Evolutionary conservation across 1,284 basidiomycete species (phyloP).

Genomic region (Ustilago hordei): DNA sequence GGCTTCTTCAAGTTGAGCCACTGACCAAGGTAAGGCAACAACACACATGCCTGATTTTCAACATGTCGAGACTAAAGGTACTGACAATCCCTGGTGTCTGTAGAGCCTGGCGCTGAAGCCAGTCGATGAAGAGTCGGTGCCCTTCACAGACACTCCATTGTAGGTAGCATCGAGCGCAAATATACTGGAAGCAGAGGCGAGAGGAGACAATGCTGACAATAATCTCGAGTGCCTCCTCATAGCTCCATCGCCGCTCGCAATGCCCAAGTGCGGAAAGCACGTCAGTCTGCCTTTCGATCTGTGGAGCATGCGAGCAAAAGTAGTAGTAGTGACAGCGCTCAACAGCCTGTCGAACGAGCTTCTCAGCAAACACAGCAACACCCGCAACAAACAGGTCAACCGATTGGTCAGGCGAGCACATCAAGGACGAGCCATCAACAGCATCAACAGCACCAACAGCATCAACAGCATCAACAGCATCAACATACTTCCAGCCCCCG

Average conservation of each 20-base stretch:
- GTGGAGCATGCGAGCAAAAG: neutral
- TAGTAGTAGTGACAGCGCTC: no score
- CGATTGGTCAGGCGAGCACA: neutral
- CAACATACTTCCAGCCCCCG: no score
- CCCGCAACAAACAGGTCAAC: neutral
- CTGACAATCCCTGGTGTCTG: constrained; percentile 1
- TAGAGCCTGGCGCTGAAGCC: constrained; percentile 2
- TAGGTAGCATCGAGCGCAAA: constrained; percentile 10
- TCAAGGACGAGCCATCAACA: neutral
- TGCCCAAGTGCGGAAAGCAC: constrained; percentile 30
- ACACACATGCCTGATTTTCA: neutral
- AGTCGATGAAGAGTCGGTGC: constrained; percentile 28
- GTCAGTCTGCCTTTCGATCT: constrained; percentile 4
- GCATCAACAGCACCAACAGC: neutral
- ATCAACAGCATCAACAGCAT: neutral
- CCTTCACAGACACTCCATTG: constrained; percentile 50
- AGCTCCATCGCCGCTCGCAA: constrained; percentile 51
- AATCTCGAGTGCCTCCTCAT: neutral
- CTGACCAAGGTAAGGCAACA: constrained; percentile 17
- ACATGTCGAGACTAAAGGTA: neutral
- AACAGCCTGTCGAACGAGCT: neutral
- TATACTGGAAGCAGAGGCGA: neutral
- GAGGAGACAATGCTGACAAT: neutral
- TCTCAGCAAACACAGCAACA: neutral
- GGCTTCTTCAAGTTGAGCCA: neutral